phyloP scores from a whole-genome alignment of 768 basidiomycete species.

The Collybia nuda region DNA sequence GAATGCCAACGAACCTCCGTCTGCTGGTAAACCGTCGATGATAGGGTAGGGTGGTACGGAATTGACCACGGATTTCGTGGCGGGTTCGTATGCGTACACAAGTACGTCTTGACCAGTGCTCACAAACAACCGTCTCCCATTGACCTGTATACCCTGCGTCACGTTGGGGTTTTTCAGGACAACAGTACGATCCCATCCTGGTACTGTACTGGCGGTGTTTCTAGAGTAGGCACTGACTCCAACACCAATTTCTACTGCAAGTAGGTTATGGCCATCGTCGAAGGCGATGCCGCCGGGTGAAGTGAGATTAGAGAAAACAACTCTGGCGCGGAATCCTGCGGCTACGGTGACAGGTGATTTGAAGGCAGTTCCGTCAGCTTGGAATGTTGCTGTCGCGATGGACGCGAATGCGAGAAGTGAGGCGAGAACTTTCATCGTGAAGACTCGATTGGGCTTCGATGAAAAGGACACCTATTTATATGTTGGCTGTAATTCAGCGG shows the following conservation, averaged over 20 bases:
- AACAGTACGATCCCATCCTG: slow-evolving; percentile 34
- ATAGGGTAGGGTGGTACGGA: slow-evolving; percentile 16
- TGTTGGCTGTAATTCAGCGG: neutral
- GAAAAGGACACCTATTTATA: neutral
- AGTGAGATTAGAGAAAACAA: slow-evolving; percentile 39
- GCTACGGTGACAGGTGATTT: slow-evolving; percentile 28
- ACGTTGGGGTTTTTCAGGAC: slow-evolving; percentile 32
- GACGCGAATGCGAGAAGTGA: neutral
- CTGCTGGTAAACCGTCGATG: slow-evolving; percentile 31
- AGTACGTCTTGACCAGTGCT: slow-evolving; percentile 34
- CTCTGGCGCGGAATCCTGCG: slow-evolving; percentile 28
- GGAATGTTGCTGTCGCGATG: slow-evolving; percentile 18
- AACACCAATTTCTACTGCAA: slow-evolving; percentile 39
- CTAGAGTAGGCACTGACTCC: slow-evolving; percentile 35
- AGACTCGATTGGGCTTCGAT: too few species aligned
- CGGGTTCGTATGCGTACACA: slow-evolving; percentile 32
- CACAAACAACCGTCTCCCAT: slow-evolving; percentile 31
- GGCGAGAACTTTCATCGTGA: neutral
- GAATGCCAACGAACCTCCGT: slow-evolving; percentile 30
- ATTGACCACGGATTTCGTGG: slow-evolving; percentile 20
- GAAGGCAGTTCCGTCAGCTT: slow-evolving; percentile 27
- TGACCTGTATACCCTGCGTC: slow-evolving; percentile 41
- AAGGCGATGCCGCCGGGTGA: slow-evolving; percentile 38
- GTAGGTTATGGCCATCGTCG: slow-evolving; percentile 32
- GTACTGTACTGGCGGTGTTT: slow-evolving; percentile 8